These are phyloP conservation scores for Podospora conica DNA, from an alignment of 495 filamentous ascomycete genomes.

Conservation along the genomic window DNA sequence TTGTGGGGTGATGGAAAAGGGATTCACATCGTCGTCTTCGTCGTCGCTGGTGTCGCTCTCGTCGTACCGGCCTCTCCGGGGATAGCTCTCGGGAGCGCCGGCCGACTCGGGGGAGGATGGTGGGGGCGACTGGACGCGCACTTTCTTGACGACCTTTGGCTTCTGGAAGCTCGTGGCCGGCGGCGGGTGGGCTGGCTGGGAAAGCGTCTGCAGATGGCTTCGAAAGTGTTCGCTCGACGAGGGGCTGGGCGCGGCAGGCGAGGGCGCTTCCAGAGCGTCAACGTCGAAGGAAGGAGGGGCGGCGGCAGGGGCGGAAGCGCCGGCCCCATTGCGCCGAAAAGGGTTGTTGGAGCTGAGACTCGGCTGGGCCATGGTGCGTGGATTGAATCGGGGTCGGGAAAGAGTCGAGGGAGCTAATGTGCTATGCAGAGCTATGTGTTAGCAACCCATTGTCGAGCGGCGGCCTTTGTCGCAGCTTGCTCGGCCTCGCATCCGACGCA, in stretches of 20 bases:
- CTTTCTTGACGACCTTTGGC: constrained; percentile 46
- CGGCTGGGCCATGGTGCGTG: constrained; percentile 25
- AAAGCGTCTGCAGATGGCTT: constrained; percentile 20
- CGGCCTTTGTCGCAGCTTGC: constrained; percentile 11
- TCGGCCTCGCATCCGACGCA: constrained; percentile 13
- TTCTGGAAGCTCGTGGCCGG: constrained; percentile 39
- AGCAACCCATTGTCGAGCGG: constrained; percentile 21
- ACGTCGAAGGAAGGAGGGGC: constrained; percentile 17
- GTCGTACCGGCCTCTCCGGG: constrained; percentile 22
- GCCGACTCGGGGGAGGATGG: constrained; percentile 44
- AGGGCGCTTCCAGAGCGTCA: constrained; percentile 12
- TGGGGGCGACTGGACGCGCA: constrained; percentile 52
- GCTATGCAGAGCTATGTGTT: constrained; percentile 7
- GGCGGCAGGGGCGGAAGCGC: constrained; percentile 12
- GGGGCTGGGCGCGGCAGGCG: constrained; percentile 17
- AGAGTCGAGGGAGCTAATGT: background rate
- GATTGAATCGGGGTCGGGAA: background rate
- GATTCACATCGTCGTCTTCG: constrained; percentile 22
- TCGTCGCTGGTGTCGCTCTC: constrained; percentile 18
- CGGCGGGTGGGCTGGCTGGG: constrained; percentile 27
- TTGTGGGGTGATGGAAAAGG: constrained; percentile 18
- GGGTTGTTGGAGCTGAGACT: constrained; percentile 43
- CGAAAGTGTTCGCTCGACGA: constrained; percentile 28
- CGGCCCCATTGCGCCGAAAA: constrained; percentile 37
- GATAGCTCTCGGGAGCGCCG: constrained; percentile 28